Conservation (phyloP, 495 filamentous ascomycete genomes). For the Bacidia rubella region DNA sequence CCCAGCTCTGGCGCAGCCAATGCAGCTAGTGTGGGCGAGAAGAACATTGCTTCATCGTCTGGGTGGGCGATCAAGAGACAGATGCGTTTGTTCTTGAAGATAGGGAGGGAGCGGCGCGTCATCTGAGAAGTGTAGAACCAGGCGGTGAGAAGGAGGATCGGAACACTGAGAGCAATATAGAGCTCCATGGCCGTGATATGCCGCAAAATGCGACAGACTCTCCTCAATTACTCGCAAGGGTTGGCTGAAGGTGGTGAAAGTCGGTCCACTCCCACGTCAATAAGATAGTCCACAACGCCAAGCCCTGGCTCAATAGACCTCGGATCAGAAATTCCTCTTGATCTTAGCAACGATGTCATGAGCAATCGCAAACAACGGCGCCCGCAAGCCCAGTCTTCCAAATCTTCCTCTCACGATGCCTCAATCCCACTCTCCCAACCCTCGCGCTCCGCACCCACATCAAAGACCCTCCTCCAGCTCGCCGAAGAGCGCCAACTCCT, state of each 20-base stretch:
- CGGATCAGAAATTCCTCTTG: background rate
- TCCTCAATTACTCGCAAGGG: background rate
- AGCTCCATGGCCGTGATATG: slow-evolving; percentile 22
- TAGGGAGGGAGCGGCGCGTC: slow-evolving; percentile 46
- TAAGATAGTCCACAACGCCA: too few relatives aligned
- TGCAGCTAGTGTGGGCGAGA: slow-evolving; percentile 72
- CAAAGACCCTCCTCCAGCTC: slow-evolving; percentile 37
- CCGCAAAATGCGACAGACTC: background rate
- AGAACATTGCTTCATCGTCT: slow-evolving; percentile 99
- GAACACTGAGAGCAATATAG: slow-evolving; percentile 41
- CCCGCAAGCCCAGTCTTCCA: slow-evolving; percentile 23
- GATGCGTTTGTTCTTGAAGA: slow-evolving; percentile 63
- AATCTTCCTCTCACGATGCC: slow-evolving; percentile 6
- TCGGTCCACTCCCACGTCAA: background rate
- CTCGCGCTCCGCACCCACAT: slow-evolving; percentile 10
- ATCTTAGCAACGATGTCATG: background rate
- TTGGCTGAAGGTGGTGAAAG: background rate
- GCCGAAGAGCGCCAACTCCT: slow-evolving; percentile 35
- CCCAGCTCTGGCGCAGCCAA: slow-evolving; percentile 60
- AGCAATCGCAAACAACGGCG: slow-evolving; percentile 39
- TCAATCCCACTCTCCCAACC: slow-evolving; percentile 13
- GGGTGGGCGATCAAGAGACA: slow-evolving; percentile 91
- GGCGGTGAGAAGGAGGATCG: slow-evolving; percentile 41
- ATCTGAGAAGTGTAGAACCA: slow-evolving; percentile 46
- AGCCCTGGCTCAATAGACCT: too few relatives aligned